phyloP scores from a whole-genome alignment of 345 rosid species.

The Brassica nigra region DNA sequence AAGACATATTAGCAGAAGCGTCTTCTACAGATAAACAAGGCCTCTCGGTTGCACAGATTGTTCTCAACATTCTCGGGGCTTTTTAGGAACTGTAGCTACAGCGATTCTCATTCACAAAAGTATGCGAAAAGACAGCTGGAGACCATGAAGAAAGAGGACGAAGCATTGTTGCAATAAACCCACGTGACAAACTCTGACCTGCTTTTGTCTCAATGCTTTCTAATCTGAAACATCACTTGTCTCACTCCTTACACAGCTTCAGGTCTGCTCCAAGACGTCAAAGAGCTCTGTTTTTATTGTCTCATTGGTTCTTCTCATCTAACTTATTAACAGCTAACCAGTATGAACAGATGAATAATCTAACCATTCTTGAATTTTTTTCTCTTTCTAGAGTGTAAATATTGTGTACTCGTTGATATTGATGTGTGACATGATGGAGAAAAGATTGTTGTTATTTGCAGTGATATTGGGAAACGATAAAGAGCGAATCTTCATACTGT shows the following conservation, averaged over 20 bases:
- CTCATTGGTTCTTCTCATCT: constrained; percentile 1
- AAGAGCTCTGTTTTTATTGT: constrained; percentile 29
- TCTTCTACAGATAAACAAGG: constrained; percentile 60
- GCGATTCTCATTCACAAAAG: constrained; percentile 63
- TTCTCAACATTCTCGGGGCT: constrained; percentile 80
- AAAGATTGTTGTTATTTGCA: neutral
- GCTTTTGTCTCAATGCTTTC: constrained; percentile 10
- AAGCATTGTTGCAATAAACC: constrained; percentile 48
- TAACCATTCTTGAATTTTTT: neutral
- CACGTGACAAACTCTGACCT: constrained; percentile 34
- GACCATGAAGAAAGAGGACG: constrained; percentile 59
- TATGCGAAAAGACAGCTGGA: constrained; percentile 83
- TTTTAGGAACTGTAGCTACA: constrained; percentile 64
- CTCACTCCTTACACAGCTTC: constrained; percentile 15
- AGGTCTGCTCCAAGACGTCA: constrained; percentile 32
- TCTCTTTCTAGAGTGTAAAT: neutral
- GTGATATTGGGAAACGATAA: neutral
- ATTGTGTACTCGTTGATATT: neutral
- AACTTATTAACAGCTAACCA: constrained; percentile 14
- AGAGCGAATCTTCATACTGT: constrained; percentile 10
- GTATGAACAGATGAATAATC: constrained; percentile 15
- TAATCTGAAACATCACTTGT: constrained; percentile 15
- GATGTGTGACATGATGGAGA: neutral
- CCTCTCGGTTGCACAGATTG: constrained; percentile 74
- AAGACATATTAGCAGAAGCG: constrained; percentile 80